Base-by-base conservation (phyloP, 352 stramenopile genomes). In the Phytophthora agathidicida region DNA sequence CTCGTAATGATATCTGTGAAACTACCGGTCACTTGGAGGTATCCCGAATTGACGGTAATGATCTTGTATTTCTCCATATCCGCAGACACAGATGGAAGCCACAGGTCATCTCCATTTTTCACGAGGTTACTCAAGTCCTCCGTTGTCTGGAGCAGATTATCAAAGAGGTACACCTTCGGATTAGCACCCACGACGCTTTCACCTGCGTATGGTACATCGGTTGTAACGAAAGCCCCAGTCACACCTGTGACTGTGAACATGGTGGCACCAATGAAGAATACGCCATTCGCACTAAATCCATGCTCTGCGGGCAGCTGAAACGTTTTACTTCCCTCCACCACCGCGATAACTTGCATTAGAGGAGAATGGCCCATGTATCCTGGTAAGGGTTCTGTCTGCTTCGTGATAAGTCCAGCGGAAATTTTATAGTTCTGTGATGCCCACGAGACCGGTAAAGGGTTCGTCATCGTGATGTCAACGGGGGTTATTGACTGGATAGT, bases 111-210 rank as follows among this genome's bases (percentile, higher is more conserved):
- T 11, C 44, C 59, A 11, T 49, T 36, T 7, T 41, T 2, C 1
- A 93, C 41, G 0, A 86, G 36, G 0, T 47, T 32, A 0, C 44
- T 74, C 28, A 92, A 33, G 32, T 90, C 72, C 7, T 77, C 75
- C 3, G 82, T 91, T 14, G 85, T 90, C 5, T 71, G 74, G 1
- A 92, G 49, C 31, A 51, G 73, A 27, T 92, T 90, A 43, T 92
- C 80, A 28, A 86, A 90, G 0, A 89, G 32, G 33, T 75, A 83
- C 13, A 79, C 44, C 32, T 60, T 38, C 0, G 80, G 80, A 22
- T 13, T 54, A 11, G 60, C 72, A 5, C 19, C 52, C 0, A 51
- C 55, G 10, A 90, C 59, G 43, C 35, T 63, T 19, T 75, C 59
- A 0, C 77, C 74, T 5, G 26, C 46, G 28, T 86, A 89, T 0